Percentiles rank a stretch among this genome's conserved stretches.
These are phyloP conservation scores for Linnemannia elongata DNA, from an alignment of 192 early-diverging fungal genomes.

Conservation along the genomic window DNA sequence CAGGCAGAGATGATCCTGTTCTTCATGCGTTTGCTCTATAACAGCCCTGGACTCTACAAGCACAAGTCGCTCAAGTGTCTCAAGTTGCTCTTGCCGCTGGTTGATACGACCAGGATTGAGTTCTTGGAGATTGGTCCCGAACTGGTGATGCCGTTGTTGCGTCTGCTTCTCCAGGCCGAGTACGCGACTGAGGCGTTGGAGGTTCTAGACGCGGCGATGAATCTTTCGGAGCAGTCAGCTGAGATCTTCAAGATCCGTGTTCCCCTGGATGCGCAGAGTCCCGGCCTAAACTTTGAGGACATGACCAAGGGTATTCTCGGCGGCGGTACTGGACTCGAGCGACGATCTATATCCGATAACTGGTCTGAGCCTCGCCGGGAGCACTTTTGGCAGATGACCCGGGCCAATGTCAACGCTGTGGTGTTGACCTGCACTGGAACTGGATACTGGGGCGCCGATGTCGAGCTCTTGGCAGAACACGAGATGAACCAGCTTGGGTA, in stretches of 20 bases:
- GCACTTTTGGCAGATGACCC: conserved; percentile 53
- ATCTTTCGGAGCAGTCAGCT: conserved; percentile 47
- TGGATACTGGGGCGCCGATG: conserved; percentile 35
- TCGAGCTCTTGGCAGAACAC: conserved; percentile 42
- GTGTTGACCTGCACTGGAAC: conserved; percentile 38
- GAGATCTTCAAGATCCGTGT: conserved; percentile 55
- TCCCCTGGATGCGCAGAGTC: conserved; percentile 39
- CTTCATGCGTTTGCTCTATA: conserved; percentile 72
- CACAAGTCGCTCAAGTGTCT: conserved; percentile 74
- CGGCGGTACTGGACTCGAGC: conserved; percentile 50
- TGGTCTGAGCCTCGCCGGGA: conserved; percentile 36
- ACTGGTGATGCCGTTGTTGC: conserved; percentile 76
- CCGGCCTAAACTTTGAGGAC: conserved; percentile 48
- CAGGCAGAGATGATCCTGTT: conserved; percentile 73
- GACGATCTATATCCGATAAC: conserved; percentile 27
- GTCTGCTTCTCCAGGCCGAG: conserved; percentile 69
- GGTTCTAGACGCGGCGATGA: conserved; percentile 80
- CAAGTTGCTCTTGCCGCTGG: conserved; percentile 74
- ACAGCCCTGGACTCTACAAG: conserved; percentile 71
- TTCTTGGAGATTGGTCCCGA: conserved; percentile 70
- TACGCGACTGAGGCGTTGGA: conserved; percentile 75
- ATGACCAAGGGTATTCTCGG: conserved; percentile 56
- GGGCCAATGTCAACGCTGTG: conserved; percentile 51
- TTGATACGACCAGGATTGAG: conserved; percentile 57
- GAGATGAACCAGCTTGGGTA: conserved; percentile 27